Evolutionary conservation across 805 yeast species (phyloP).

Genomic region (Wickerhamomyces pijperi): DNA sequence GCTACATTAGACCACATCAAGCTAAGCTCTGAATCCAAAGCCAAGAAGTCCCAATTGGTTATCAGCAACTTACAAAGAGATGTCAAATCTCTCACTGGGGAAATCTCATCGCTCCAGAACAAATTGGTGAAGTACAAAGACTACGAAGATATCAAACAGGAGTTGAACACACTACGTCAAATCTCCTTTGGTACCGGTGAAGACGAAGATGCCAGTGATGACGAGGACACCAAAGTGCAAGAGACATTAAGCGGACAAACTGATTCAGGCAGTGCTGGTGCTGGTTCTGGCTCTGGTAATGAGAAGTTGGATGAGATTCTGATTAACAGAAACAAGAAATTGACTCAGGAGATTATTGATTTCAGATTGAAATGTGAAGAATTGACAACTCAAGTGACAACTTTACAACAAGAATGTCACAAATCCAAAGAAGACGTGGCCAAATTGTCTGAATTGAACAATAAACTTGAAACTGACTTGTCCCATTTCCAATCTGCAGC

Average conservation of each 20-base stretch:
- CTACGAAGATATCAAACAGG: constrained; percentile 73
- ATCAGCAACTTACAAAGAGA: constrained; percentile 20
- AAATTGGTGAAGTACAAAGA: constrained; percentile 46
- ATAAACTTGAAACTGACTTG: constrained; percentile 66
- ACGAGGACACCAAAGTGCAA: constrained; percentile 11
- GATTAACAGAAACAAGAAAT: constrained; percentile 57
- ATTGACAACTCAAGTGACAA: constrained; percentile 26
- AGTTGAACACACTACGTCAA: constrained; percentile 58
- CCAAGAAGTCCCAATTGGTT: constrained; percentile 9
- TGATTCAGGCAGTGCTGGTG: too few relatives aligned
- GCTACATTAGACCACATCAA: constrained; percentile 47
- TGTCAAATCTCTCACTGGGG: constrained; percentile 30
- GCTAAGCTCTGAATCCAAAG: constrained; percentile 20
- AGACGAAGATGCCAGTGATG: constrained; percentile 19
- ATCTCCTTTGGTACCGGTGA: constrained; percentile 58
- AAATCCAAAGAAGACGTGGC: constrained; percentile 27
- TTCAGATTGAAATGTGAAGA: constrained; percentile 49
- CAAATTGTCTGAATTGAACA: constrained; percentile 34
- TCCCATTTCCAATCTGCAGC: constrained; percentile 33
- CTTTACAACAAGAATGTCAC: constrained; percentile 28
- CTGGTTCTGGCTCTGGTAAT: constrained; percentile 4
- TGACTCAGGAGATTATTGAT: constrained; percentile 60
- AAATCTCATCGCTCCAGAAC: constrained; percentile 36
- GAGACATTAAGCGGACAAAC: background rate
- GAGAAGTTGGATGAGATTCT: constrained; percentile 43